phyloP scores from a whole-genome alignment of 169 alveolate species.

The Plasmodium knowlesi region DNA sequence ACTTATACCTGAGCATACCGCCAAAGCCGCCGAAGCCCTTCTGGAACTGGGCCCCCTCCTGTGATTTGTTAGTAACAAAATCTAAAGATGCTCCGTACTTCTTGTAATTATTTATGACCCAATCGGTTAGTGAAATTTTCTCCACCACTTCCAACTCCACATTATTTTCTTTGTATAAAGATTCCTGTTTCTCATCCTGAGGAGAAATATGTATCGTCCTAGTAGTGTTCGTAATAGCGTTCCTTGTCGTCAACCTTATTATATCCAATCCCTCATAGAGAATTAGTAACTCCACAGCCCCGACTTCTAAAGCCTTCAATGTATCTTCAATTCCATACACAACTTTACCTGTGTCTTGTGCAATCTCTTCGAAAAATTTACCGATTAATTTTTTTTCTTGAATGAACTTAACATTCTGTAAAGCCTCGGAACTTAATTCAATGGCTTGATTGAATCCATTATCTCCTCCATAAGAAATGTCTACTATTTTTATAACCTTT shows the following conservation, averaged over 20 bases:
- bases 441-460: conserved; percentile 99
- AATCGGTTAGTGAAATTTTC: conserved; percentile 94
- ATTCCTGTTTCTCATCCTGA: conserved; percentile 83
- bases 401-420: conserved; percentile 91
- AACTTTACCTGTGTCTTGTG: conserved; percentile 97
- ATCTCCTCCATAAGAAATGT: conserved; percentile 99
- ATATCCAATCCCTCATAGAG: conserved; percentile 95
- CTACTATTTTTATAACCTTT: conserved; percentile 95
- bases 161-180: conserved; percentile 83
- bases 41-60: conserved; percentile 98
- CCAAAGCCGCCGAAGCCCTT: conserved; percentile 99
- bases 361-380: conserved; percentile 97
- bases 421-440: conserved; percentile 95
- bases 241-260: conserved; percentile 86
- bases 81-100: conserved; percentile 96
- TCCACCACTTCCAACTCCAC: conserved; percentile 93
- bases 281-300: conserved; percentile 95
- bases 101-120: conserved; percentile 96
- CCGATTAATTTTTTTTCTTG: conserved; percentile 93
- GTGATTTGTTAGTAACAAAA: conserved; percentile 96
- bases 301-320: conserved; percentile 94
- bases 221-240: conserved; percentile 89
- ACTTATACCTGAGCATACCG: conserved; percentile 97
- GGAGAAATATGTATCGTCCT: conserved; percentile 84
- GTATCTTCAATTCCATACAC: conserved; percentile 98